Conservation (phyloP, 2,329 filamentous ascomycete genomes). For the Thyridium curvatum region DNA sequence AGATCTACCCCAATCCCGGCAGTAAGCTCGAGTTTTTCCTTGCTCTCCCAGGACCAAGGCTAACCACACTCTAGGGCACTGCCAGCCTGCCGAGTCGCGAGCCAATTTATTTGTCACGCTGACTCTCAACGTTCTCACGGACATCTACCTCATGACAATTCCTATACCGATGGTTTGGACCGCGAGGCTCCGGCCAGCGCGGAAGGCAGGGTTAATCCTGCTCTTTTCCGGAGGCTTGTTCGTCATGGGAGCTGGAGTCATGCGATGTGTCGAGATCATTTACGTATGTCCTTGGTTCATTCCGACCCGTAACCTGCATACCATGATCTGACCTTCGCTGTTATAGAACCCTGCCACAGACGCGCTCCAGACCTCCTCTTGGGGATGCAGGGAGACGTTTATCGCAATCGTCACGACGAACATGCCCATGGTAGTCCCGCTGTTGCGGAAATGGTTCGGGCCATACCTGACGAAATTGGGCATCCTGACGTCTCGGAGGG, state of each 20-base stretch:
- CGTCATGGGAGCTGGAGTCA: constrained; percentile 45
- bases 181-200: constrained; percentile 37
- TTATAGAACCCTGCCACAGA: constrained; percentile 25
- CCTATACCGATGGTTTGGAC: constrained; percentile 45
- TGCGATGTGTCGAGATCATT: constrained; percentile 46
- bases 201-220: constrained; percentile 45
- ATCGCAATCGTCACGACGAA: constrained; percentile 16
- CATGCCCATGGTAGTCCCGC: constrained; percentile 13
- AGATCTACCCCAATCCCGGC: constrained; percentile 33
- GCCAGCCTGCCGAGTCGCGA: constrained; percentile 30
- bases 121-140: constrained; percentile 30
- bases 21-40: constrained; percentile 17
- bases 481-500: too few relatives aligned
- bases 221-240: constrained; percentile 51
- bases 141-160: constrained; percentile 32
- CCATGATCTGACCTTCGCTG: constrained; percentile 2
- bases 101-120: constrained; percentile 29
- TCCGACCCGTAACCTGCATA: not conserved
- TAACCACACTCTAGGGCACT: constrained; percentile 17
- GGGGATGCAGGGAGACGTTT: constrained; percentile 23
- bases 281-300: constrained; percentile 14
- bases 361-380: constrained; percentile 28
- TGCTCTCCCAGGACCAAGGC: not conserved
- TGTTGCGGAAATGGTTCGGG: constrained; percentile 8
- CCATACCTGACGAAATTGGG: constrained; percentile 1